These are phyloP conservation scores for Dendrothele bispora DNA, from an alignment of 768 basidiomycete genomes.

Conservation along the genomic window DNA sequence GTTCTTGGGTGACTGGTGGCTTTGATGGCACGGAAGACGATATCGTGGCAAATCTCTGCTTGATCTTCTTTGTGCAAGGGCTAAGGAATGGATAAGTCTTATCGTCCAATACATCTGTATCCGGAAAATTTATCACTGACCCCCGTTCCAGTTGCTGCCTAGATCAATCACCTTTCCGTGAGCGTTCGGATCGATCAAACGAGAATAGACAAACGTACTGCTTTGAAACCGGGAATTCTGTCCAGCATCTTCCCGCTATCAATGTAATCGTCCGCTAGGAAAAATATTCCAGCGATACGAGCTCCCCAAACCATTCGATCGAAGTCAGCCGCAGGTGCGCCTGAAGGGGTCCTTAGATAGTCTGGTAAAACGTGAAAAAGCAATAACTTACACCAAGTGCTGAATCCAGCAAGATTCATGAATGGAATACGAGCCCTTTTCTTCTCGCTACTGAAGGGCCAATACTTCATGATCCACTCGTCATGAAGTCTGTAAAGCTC, in stretches of 20 bases:
- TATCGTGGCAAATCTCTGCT: constrained; percentile 14
- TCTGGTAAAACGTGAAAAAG: too few relatives aligned
- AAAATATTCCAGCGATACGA: constrained; percentile 10
- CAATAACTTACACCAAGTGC: too few relatives aligned
- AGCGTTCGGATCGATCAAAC: neutral
- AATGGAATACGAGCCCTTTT: too few relatives aligned
- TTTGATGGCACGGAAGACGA: constrained; percentile 13
- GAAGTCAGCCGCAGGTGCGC: constrained; percentile 12
- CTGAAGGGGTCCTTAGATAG: too few relatives aligned
- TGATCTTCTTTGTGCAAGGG: constrained; percentile 8
- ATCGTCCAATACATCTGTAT: neutral
- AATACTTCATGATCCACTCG: too few relatives aligned
- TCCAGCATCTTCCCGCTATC: constrained; percentile 12
- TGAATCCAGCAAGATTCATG: too few relatives aligned
- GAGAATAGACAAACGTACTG: too few relatives aligned
- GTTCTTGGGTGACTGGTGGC: constrained; percentile 13
- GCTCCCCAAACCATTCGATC: constrained; percentile 14
- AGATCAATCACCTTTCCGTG: neutral
- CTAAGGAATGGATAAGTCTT: neutral
- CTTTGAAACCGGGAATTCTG: constrained; percentile 11
- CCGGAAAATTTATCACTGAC: neutral
- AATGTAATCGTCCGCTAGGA: constrained; percentile 11
- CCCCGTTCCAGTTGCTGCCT: constrained; percentile 11
- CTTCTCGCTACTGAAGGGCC: too few relatives aligned
- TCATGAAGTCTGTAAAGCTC: too few relatives aligned